These are phyloP conservation scores for Neurospora sp. DNA, from an alignment of 495 filamentous ascomycete genomes.

Conservation along the genomic window DNA sequence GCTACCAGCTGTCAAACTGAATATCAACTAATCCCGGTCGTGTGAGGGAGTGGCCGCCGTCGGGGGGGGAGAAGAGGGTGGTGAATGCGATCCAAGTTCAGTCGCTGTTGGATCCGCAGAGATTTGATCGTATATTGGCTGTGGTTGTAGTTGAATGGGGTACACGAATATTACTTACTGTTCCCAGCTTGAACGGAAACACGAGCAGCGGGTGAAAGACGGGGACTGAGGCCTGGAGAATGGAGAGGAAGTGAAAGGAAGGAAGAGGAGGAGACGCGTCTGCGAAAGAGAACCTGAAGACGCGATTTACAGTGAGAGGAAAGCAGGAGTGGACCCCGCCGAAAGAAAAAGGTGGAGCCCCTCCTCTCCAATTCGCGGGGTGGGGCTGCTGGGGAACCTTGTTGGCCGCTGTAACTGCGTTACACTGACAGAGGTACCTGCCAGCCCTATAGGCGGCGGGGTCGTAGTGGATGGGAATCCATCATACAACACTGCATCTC, in stretches of 20 bases:
- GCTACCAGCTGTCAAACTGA: background rate
- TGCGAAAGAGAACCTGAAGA: background rate
- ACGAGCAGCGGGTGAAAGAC: background rate
- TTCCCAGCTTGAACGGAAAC: background rate
- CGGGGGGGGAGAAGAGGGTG: background rate
- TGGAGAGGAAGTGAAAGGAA: background rate
- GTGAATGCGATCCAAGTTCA: background rate
- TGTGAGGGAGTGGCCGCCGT: background rate
- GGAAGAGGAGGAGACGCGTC: background rate
- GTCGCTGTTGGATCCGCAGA: background rate
- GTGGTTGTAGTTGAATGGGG: background rate
- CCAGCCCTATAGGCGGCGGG: background rate
- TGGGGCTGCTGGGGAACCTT: background rate
- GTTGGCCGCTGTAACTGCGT: background rate
- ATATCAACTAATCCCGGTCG: background rate
- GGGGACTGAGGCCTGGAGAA: background rate
- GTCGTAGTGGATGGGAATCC: background rate
- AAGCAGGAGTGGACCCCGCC: background rate
- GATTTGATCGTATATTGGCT: background rate
- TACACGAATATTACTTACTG: background rate
- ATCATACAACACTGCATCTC: background rate
- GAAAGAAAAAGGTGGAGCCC: background rate
- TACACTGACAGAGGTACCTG: background rate
- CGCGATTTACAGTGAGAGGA: background rate
- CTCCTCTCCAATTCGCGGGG: background rate